Base-by-base conservation (phyloP, 257 asterid genomes). In the Solanum rostratum region DNA sequence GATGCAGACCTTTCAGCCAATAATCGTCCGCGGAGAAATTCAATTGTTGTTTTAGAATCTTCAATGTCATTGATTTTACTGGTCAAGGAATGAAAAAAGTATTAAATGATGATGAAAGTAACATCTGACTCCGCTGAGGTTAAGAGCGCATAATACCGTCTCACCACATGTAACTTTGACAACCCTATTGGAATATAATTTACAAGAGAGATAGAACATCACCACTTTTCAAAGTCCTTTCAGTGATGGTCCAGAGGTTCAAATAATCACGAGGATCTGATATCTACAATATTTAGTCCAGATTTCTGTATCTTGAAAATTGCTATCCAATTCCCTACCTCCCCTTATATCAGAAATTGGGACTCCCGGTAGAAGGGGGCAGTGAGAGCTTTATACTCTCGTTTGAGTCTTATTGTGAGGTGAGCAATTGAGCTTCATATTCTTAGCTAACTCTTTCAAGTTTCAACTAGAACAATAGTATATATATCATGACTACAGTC, bases 1-100 rank as follows among this genome's bases (percentile, higher is more conserved):
- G 97, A 96, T 85, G 95, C 89, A 19, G 99, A 94, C 87, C 98
- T 95, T 92, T 96, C 98, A 81, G 98, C 85, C 87, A 95, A 89
- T 89, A 96, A 88, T 88, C 95, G 89, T 78, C 93, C 97, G 74
- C 98, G 92, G 65, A 96, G 97, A 90, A 91, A 96, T 79, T 97
- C 97, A 84, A 97, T 88, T 43, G 98, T 95, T 93, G 89, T 92
- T n/a, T 90, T 84, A 83, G 92, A 84, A 86, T 93, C 97, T 84
- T 95, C 97, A 87, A 89, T 81, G 87, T 86, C 90, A n/a, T 84
- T 69, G 71, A 85, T 89, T 60, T 88, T 86, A 88, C 97, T 93
- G 92, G 69, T 65, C 83, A 29, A 81, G 46, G 80, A 85, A 85
- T 86, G 87, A 86, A 84, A 76, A 60, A 33, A 33, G 33, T 63